Conservation (phyloP, 805 yeast genomes). For the Brettanomyces bruxellensis region DNA sequence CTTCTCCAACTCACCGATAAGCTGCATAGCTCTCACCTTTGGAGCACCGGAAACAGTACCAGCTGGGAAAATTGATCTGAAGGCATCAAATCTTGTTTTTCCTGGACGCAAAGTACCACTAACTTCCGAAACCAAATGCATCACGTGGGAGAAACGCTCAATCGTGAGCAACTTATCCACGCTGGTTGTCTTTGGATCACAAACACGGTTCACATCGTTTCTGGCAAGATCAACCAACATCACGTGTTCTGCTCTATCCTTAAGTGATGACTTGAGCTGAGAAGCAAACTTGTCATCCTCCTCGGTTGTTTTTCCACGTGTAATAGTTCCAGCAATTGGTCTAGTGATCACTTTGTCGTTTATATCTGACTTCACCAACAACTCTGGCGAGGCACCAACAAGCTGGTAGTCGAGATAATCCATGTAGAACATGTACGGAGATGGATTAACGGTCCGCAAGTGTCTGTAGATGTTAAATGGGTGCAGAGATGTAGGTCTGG, state of each 20-base stretch:
- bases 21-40: conserved; percentile 92
- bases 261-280: conserved; percentile 62
- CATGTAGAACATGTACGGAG: conserved; percentile 92
- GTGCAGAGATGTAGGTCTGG: conserved; percentile 89
- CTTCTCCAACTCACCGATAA: conserved; percentile 79
- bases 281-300: conserved; percentile 84
- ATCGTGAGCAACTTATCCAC: conserved; percentile 86
- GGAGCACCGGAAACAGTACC: conserved; percentile 99
- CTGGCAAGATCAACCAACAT: conserved; percentile 98
- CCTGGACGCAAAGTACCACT: conserved; percentile 81
- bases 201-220: conserved; percentile 92
- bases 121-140: conserved; percentile 92
- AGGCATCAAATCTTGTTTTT: conserved; percentile 90
- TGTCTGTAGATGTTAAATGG: conserved; percentile 96
- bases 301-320: conserved; percentile 80
- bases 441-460: conserved; percentile 91
- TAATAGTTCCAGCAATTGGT: conserved; percentile 96
- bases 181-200: conserved; percentile 72
- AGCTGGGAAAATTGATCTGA: conserved; percentile 96
- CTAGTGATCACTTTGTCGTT: conserved; percentile 78
- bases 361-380: conserved; percentile 72
- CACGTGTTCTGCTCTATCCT: conserved; percentile 96
- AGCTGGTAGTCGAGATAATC: conserved; percentile 89
- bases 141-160: conserved; percentile 93
- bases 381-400: conserved; percentile 96